Base-by-base conservation (phyloP, 139 green algal species). In the Tetradesmus obliquus region DNA sequence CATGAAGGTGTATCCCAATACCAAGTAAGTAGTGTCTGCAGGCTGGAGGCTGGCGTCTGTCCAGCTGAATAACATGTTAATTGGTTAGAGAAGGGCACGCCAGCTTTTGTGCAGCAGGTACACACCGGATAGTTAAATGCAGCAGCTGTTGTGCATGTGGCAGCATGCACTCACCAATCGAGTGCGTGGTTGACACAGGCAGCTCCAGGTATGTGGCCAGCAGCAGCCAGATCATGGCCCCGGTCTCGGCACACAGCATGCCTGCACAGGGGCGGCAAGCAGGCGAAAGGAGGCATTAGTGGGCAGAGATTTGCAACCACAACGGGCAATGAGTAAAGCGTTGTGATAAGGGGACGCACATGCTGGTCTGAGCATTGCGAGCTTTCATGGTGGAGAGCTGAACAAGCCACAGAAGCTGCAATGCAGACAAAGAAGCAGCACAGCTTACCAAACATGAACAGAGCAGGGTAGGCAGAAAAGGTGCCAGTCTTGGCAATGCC, bases 101-200 rank as follows among this genome's bases (percentile, higher is more conserved):
- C 32, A 45, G 32, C 32, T 45, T 45, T 45, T 45, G 32, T 45
- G 0, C 32, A 45, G 32, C 32, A 45, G 32, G 32, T 45, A 45
- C 32, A 0, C 32, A 45, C 32, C 32, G 32, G 32, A 45, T 45
- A 45, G 32, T 45, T 45, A 45, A 45, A 45, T 45, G 32, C 32
- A 45, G 32, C 0, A 45, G 32, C 32, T 45, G 32, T 45, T 45
- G 32, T 45, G 32, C 32, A 45, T 45, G 60, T 13, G 60, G 10
- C 60, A 85, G 4, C 79, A 85, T 55, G 22, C 12, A 66, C 80
- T 84, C 45, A 84, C 79, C 45, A 4, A 94, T 94, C 45, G 94
- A 95, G 93, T 96, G 96, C 51, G 96, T 97, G 22, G 94, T 96
- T 58, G 91, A 95, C 45, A 97, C 96, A 10, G 96, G 93, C 55